Evolutionary conservation across 106 monocot species (phyloP).

Genomic region (Amphibolis antarctica): DNA sequence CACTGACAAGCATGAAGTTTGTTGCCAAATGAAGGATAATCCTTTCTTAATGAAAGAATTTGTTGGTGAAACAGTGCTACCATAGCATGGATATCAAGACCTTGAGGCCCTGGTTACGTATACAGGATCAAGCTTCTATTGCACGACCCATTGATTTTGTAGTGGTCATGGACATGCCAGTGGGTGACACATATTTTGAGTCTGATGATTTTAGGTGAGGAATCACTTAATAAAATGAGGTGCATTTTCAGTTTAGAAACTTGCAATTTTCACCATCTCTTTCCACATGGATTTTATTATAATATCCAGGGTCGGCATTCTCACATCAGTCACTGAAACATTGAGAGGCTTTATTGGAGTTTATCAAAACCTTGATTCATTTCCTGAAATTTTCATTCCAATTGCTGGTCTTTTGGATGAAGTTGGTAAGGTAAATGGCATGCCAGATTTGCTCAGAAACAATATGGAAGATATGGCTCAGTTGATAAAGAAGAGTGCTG

Average conservation of each 20-base stretch:
- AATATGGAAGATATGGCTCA: conserved; percentile 44
- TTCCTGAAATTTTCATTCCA: conserved; percentile 79
- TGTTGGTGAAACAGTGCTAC: conserved; percentile 16
- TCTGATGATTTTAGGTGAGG: conserved; percentile 79
- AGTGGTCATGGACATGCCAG: conserved; percentile 36
- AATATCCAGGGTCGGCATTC: conserved; percentile 50
- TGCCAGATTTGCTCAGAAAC: conserved; percentile 29
- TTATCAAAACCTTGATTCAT: conserved; percentile 58
- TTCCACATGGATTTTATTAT: not conserved
- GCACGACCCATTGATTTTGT: conserved; percentile 45
- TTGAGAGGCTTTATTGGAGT: conserved; percentile 54
- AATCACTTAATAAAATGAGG: not conserved
- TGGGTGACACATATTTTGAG: conserved; percentile 44
- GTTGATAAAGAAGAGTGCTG: conserved; percentile 46
- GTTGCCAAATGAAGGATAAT: not conserved
- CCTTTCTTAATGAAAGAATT: conserved; percentile 1
- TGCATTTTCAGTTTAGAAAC: no score
- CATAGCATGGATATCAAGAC: conserved; percentile 40
- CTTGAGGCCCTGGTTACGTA: conserved; percentile 56
- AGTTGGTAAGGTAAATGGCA: conserved; percentile 27
- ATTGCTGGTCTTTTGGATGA: conserved; percentile 41
- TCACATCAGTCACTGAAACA: conserved; percentile 38
- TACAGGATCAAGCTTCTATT: conserved; percentile 27
- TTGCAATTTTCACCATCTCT: no score
- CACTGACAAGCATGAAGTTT: not conserved